Conservation (phyloP, 768 basidiomycete species). For the Mrakia frigida region DNA sequence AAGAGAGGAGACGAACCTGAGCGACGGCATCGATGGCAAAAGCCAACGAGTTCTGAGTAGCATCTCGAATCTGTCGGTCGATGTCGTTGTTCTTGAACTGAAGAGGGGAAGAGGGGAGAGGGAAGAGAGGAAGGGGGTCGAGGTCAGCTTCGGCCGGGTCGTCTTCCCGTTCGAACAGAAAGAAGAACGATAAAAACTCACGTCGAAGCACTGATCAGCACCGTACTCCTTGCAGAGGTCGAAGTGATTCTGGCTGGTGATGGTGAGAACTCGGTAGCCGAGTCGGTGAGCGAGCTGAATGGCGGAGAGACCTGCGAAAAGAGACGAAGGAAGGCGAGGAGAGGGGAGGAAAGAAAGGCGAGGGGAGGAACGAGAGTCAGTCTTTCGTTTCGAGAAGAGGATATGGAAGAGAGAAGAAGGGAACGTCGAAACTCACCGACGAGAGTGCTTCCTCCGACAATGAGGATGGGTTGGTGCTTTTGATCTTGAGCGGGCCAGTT, state of each 20-base stretch:
- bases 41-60: neutral
- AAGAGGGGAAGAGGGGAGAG: neutral
- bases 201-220: slow-evolving; percentile 1
- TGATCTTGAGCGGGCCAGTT: neutral
- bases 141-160: too few species aligned
- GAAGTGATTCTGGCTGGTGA: neutral
- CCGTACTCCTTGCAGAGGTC: neutral
- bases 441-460: neutral
- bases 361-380: neutral
- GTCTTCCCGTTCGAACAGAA: too few species aligned
- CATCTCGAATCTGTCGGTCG: neutral
- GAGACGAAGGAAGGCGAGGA: neutral
- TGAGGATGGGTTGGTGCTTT: neutral
- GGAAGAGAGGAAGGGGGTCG: neutral
- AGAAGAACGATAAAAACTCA: neutral
- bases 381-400: neutral
- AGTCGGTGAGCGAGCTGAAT: neutral
- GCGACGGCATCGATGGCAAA: neutral
- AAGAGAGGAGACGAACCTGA: neutral
- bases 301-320: neutral
- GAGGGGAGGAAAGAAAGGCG: neutral
- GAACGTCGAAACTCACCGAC: neutral
- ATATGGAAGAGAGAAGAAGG: neutral
- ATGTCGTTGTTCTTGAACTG: neutral
- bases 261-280: neutral